Base-by-base conservation (phyloP, 2,329 filamentous ascomycete genomes). In the Pseudogymnoascus sp. region DNA sequence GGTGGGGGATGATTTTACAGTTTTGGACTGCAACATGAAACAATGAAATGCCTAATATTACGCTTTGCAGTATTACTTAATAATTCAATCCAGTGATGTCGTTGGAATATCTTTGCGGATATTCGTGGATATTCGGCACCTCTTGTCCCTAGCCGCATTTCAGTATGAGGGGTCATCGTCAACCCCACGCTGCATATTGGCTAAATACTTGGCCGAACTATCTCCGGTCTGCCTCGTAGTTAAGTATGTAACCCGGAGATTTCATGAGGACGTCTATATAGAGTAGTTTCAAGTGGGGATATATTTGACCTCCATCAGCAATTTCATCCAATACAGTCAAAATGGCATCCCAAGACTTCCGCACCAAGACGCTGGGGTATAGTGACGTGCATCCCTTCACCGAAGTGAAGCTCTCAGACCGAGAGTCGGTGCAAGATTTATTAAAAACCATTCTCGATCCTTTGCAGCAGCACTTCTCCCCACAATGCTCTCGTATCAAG, bases 381-480 rank as follows among this genome's bases (percentile, higher is more conserved):
- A 67, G 76, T 64, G 76, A 72, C 63, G 68, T 73, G n/a, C 83
- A 85, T 66, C 82, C 83, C 17, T 85, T 85, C 71, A 77, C 80
- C 37, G 72, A 75, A 62, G 76, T 84, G 58, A 69, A 77, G 24
- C 76, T 85, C 54, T 73, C 74, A 31, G 77, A 82, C 70, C 77
- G 80, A 21, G 71, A 75, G 26, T 83, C 81, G 1, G 80, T 87
- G n/a, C 84, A 87, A 67, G 74, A 81, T 58, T 82, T 86, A 9
- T 79, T 87, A 11, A 74, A 76, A 37, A 80, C 84, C 2, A 77
- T 92, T 8, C 81, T 92, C 26, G 85, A 89, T 68, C 88, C 89
- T 7, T 77, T 92, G 4, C 78, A 85, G 63, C 81, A 85, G 2
- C 89, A 89, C 73, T 89, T 90, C 73, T 91, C 88, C 1, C 84